Evolutionary conservation across 1,139 yeast genomes (phyloP).

Genomic region (Magnusiomyces tetraspermus): DNA sequence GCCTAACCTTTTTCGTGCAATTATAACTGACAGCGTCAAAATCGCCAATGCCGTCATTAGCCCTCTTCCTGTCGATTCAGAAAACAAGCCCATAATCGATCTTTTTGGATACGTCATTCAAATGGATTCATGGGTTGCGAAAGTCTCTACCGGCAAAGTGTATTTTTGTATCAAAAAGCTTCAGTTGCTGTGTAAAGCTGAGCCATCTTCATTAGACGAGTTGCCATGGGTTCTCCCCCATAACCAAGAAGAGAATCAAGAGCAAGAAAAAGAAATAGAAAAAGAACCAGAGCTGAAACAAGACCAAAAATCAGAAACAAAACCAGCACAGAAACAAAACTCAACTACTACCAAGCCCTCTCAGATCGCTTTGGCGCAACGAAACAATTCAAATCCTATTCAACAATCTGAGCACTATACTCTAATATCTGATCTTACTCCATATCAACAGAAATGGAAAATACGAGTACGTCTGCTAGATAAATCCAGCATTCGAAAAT

Average conservation of each 20-base stretch:
- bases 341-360: background rate
- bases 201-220: background rate
- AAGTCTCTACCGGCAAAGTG: background rate
- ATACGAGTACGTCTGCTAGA: constrained; percentile 84
- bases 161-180: background rate
- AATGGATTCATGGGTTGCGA: background rate
- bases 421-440: constrained; percentile 50
- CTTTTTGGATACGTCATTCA: background rate
- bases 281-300: background rate
- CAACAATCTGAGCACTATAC: background rate
- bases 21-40: background rate
- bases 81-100: background rate
- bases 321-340: background rate
- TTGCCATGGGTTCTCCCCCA: background rate
- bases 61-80: background rate
- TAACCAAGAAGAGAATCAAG: background rate
- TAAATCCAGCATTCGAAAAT: constrained; percentile 80
- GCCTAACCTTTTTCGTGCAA: background rate
- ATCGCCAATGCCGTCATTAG: background rate
- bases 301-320: background rate
- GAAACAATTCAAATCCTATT: background rate
- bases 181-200: background rate
- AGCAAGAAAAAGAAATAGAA: background rate
- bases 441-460: constrained; percentile 85
- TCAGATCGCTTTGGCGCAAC: too few relatives aligned